phyloP scores from a whole-genome alignment of 371 early-diverging fungal genomes.

The Apophysomyces ossiformis region DNA sequence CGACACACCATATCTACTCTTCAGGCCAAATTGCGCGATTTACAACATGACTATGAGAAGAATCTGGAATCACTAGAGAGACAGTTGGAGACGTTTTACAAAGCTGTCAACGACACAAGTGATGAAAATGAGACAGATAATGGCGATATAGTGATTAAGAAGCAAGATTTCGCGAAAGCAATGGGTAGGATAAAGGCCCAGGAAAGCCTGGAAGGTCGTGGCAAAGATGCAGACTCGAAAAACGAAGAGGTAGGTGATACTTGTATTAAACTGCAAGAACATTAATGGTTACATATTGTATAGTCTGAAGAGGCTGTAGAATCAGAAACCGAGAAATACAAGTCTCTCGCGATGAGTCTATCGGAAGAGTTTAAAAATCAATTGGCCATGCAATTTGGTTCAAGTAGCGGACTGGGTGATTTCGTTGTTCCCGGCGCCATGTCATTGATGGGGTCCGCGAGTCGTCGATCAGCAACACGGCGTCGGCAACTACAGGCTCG shows the following conservation, averaged over 20 bases:
- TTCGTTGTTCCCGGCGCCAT: conserved; percentile 47
- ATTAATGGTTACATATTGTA: not conserved
- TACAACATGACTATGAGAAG: conserved; percentile 67
- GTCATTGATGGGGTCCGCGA: conserved; percentile 54
- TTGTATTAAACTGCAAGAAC: not conserved
- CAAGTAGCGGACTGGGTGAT: conserved; percentile 44
- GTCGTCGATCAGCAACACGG: conserved; percentile 37
- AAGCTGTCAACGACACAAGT: conserved; percentile 60
- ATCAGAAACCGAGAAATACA: conserved; percentile 35
- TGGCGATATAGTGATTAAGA: conserved; percentile 33
- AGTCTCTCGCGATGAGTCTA: conserved; percentile 46
- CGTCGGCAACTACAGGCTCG: conserved; percentile 27
- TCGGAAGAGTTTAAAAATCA: conserved; percentile 53
- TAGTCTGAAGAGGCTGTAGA: not conserved
- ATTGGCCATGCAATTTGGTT: conserved; percentile 51
- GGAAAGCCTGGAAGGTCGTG: conserved; percentile 44
- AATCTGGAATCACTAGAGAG: conserved; percentile 73
- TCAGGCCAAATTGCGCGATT: conserved; percentile 71
- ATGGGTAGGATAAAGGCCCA: conserved; percentile 48
- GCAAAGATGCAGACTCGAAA: conserved; percentile 16
- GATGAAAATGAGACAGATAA: conserved; percentile 35
- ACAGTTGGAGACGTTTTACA: conserved; percentile 73
- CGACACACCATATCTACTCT: conserved; percentile 80
- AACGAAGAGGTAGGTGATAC: not conserved
- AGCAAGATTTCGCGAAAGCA: conserved; percentile 39